phyloP scores from a whole-genome alignment of 352 stramenopile genomes.

The Phytophthora pluvialis region DNA sequence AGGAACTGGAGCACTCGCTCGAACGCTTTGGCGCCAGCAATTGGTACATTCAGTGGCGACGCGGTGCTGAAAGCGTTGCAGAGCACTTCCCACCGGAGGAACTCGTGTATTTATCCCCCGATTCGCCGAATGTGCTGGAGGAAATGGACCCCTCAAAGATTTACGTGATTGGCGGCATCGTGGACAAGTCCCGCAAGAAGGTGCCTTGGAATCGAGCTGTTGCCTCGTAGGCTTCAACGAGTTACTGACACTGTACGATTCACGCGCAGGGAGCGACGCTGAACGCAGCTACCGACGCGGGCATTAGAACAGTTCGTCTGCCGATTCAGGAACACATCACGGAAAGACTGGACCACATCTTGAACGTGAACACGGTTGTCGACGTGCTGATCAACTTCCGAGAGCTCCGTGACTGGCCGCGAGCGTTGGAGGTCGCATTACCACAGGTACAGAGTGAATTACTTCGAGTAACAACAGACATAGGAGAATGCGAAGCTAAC shows the following conservation, averaged over 20 bases:
- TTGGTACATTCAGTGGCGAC: slow-evolving; percentile 69
- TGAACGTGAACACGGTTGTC: slow-evolving; percentile 84
- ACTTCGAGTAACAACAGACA: too few relatives aligned
- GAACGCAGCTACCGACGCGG: slow-evolving; percentile 49
- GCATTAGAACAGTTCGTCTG: slow-evolving; percentile 62
- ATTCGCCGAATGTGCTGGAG: slow-evolving; percentile 69
- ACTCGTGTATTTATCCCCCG: slow-evolving; percentile 81
- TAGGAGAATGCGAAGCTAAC: not conserved
- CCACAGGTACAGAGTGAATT: slow-evolving; percentile 46
- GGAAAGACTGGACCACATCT: slow-evolving; percentile 74
- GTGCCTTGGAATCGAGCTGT: slow-evolving; percentile 8
- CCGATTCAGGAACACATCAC: slow-evolving; percentile 79
- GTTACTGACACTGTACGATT: not conserved
- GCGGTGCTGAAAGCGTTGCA: slow-evolving; percentile 33
- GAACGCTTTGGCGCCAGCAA: slow-evolving; percentile 65
- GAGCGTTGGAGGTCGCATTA: slow-evolving; percentile 50
- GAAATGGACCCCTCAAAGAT: slow-evolving; percentile 69
- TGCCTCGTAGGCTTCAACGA: not conserved
- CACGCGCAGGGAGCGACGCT: slow-evolving; percentile 55
- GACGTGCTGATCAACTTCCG: slow-evolving; percentile 72
- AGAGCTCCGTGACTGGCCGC: slow-evolving; percentile 55
- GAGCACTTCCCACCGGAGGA: slow-evolving; percentile 43
- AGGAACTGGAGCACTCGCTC: slow-evolving; percentile 52
- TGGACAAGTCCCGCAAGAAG: slow-evolving; percentile 82
- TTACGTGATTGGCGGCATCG: slow-evolving; percentile 85